Conservation (phyloP, 352 stramenopile species). For the Peronospora tabacina region DNA sequence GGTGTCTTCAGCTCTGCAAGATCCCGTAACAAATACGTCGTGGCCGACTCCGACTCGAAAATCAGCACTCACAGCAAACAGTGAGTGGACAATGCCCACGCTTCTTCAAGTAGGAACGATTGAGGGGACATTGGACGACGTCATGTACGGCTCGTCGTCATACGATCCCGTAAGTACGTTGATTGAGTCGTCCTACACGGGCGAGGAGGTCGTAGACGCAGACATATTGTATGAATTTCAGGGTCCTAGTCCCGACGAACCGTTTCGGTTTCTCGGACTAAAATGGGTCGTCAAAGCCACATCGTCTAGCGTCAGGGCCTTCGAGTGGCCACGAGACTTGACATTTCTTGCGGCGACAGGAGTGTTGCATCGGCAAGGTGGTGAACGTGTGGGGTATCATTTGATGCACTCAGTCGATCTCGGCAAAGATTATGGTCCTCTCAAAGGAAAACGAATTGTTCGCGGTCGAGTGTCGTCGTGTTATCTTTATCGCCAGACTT, state of each 20-base stretch:
- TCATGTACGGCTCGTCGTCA: constrained; percentile 37
- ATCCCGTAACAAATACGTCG: constrained; percentile 11
- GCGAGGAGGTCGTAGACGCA: constrained; percentile 32
- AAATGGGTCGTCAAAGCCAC: constrained; percentile 38
- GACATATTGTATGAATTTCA: constrained; percentile 34
- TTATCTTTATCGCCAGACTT: constrained; percentile 36
- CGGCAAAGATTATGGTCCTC: constrained; percentile 24
- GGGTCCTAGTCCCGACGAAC: constrained; percentile 27
- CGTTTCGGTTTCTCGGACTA: constrained; percentile 37
- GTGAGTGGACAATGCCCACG: constrained; percentile 29
- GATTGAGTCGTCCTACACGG: constrained; percentile 26
- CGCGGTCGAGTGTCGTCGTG: constrained; percentile 38
- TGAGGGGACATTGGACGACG: constrained; percentile 39
- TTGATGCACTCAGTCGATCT: constrained; percentile 45
- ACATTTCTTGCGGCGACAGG: constrained; percentile 43
- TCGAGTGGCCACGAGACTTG: constrained; percentile 38
- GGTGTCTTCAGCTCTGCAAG: constrained; percentile 17
- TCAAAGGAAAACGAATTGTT: constrained; percentile 28
- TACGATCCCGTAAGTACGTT: constrained; percentile 23
- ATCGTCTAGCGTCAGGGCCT: constrained; percentile 24
- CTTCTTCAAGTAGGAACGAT: constrained; percentile 37
- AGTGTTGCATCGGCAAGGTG: constrained; percentile 30
- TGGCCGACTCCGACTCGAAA: constrained; percentile 16
- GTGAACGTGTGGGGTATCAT: constrained; percentile 48
- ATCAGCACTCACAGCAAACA: constrained; percentile 5